phyloP scores from a whole-genome alignment of 179 eudicot genomes.

The Sideroxylon spinosum region DNA sequence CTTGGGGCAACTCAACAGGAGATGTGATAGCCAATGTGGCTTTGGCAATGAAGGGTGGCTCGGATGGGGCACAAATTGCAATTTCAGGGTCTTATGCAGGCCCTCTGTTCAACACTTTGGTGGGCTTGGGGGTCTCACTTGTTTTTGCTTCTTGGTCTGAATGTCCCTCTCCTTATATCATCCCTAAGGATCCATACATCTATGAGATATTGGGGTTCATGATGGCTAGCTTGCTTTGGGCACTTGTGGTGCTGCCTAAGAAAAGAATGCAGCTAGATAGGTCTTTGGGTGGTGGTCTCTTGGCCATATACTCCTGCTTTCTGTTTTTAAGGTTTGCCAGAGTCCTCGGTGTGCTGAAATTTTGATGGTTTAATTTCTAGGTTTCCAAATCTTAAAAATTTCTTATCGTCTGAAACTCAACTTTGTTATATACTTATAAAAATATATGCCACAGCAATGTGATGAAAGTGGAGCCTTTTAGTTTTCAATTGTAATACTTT shows the following conservation, averaged over 20 bases:
- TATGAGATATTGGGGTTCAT: constrained; percentile 56
- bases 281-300: constrained; percentile 50
- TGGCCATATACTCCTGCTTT: constrained; percentile 50
- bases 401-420: no score
- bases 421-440: no score
- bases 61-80: constrained; percentile 63
- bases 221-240: constrained; percentile 53
- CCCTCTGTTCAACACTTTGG: constrained; percentile 58
- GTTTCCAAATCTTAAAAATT: background rate
- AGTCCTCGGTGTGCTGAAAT: constrained; percentile 5
- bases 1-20: constrained; percentile 79
- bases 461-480: no score
- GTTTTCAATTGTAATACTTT: no score
- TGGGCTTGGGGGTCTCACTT: constrained; percentile 62
- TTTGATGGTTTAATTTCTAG: background rate
- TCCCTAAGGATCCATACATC: constrained; percentile 48
- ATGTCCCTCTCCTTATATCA: constrained; percentile 40
- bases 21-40: constrained; percentile 56
- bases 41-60: constrained; percentile 61
- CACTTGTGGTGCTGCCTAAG: constrained; percentile 42
- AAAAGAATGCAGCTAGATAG: constrained; percentile 49
- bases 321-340: constrained; percentile 29
- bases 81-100: constrained; percentile 73
- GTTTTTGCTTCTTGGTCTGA: constrained; percentile 49
- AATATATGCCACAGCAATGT: no score